Base-by-base conservation (phyloP, 106 monocot species). In the Allium sativum region DNA sequence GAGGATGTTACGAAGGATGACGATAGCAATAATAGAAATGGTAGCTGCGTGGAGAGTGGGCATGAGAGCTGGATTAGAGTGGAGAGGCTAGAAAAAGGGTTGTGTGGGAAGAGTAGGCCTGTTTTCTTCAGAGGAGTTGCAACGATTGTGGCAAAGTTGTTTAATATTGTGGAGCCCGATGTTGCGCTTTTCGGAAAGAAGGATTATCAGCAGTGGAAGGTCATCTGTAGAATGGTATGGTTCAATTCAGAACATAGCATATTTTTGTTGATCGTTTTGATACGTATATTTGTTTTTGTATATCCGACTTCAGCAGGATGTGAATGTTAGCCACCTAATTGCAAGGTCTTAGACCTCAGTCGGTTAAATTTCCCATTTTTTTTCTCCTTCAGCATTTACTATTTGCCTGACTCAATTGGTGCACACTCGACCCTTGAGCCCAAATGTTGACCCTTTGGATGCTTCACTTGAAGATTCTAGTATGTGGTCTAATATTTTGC, bases 181-280 rank as follows among this genome's bases (percentile, higher is more conserved):
- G 61, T 98, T 1, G 98, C 92, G 1, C 61, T 98, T 12, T 92
- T 98, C 18, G 98, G 98, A 57, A 98, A 98, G 80, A 98, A 98
- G 70, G 98, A 98, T 59, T 98, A 92, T 60, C 98, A 98, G 69
- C 98, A 98, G 55, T 98, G 98, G 98, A 70, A 88, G 52, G 16
- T 98, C 44, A 80, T 98, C 43, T 73, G 70, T 52, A 69, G 88
- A 40, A 92, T 98, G 98, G 98, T 98, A 78, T 48, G 56, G 3
- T 44, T 41, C 41, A 41, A 58, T 5, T 42, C 53, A 14, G 31
- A 31, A 31, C 31, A 31, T 31, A 31, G 5, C 31, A 31, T 31
- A 31, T 31, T 31, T 31, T 31, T 31, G 31, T 31, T 31, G 31
- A 5, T 31, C 5, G 31, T 31, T 31, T 31, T 31, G 31, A 2